Evolutionary conservation across 768 basidiomycete species (phyloP), one percentile per base, ranked within the genome.

Genomic region (Lentinula aciculospora): DNA sequence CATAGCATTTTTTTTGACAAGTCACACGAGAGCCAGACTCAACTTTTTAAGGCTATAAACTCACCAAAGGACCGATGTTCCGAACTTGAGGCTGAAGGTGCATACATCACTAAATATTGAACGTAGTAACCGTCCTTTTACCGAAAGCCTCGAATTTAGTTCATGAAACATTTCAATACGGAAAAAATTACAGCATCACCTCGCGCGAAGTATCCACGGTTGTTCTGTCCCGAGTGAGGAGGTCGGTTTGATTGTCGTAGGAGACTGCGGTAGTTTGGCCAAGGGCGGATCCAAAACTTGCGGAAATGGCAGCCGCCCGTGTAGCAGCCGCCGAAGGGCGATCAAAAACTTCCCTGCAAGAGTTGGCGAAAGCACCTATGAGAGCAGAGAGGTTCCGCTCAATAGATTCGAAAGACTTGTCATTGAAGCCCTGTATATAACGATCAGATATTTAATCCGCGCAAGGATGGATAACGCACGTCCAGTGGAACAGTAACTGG

Each of bases 371-470:
- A 67, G 86, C 83, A 63, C 82, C 78, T 49, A 84, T 69, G 63
- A 91, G 75, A 28, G 76, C 78, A 61, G 85, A 82, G 64, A 92
- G 73, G 71, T 89, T 90, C 68, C 81, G 80, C 71, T 87, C 83
- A 60, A 88, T 65, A 71, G 79, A 74, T 58, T 76, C 77, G 59
- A 84, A 67, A 66, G 87, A 79, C 53, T 74, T 79, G 49, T 75
- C 74, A 56, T 69, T 66, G 55, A 76, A 69, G 62, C 73, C 74
- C 82, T 86, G 68, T 61, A 63, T 65, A 64, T 63, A 25, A 49
- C 31, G 31, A 49, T 45, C 29, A 53, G 51, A 9, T 39, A 53
- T 25, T 10, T 50, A 44, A 27, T n/a, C 47, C 29, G 49, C 12
- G 15, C 15, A 19, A 12, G 34, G 32, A 23, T 36, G 21, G 34